phyloP scores from a whole-genome alignment of 805 yeast species.

The Spathaspora sp. region DNA sequence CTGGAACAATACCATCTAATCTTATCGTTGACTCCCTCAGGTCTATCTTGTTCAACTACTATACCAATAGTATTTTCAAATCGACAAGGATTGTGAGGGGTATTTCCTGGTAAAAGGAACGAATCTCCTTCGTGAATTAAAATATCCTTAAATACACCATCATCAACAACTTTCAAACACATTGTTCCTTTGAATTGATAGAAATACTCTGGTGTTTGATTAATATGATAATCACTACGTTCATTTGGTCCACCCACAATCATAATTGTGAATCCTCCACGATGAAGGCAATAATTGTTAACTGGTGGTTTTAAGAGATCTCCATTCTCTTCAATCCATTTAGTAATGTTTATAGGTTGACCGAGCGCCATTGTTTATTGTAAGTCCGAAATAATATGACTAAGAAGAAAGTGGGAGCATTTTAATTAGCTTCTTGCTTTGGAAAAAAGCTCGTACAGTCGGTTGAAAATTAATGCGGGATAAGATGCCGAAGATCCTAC shows the following conservation, averaged over 20 bases:
- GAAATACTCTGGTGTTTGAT: conserved; percentile 94
- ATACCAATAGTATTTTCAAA: conserved; percentile 83
- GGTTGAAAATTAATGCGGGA: neutral
- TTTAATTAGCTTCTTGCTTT: neutral
- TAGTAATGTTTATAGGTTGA: conserved; percentile 71
- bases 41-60: conserved; percentile 91
- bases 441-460: neutral
- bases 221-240: conserved; percentile 88
- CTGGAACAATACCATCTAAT: conserved; percentile 84
- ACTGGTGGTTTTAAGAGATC: conserved; percentile 87
- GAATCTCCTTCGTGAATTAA: conserved; percentile 81
- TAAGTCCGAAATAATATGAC: neutral
- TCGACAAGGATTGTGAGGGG: conserved; percentile 88
- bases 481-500: neutral
- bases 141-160: conserved; percentile 70
- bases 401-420: neutral
- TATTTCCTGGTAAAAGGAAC: conserved; percentile 78
- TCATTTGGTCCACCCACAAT: conserved; percentile 95
- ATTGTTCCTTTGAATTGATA: conserved; percentile 83
- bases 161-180: conserved; percentile 74
- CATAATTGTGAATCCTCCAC: conserved; percentile 93
- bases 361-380: conserved; percentile 40
- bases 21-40: conserved; percentile 63
- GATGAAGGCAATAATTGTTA: conserved; percentile 82
- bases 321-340: conserved; percentile 77